Percentiles rank a stretch among this genome's conserved stretches.
These are phyloP conservation scores for Barnettozyma pratensis DNA, from an alignment of 805 yeast species.

Conservation along the genomic window DNA sequence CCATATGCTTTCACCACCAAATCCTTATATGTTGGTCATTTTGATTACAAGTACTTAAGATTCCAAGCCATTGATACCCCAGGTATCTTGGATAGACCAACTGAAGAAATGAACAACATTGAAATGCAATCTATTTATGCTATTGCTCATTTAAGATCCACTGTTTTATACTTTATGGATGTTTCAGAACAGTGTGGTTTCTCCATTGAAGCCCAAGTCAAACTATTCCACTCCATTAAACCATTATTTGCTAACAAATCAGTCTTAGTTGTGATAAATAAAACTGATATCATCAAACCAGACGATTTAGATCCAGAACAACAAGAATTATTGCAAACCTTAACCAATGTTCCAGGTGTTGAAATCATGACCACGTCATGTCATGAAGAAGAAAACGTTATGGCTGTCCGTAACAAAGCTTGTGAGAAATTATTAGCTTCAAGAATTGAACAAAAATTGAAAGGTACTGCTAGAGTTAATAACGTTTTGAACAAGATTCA, in stretches of 20 bases:
- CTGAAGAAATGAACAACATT: constrained; percentile 99
- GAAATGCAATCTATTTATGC: constrained; percentile 99
- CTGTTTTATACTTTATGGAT: constrained; percentile 97
- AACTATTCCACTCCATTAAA: constrained; percentile 93
- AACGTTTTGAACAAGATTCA: constrained; percentile 93
- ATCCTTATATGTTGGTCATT: constrained; percentile 95
- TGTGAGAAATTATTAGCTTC: constrained; percentile 95
- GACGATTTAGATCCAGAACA: constrained; percentile 79
- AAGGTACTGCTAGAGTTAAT: constrained; percentile 84
- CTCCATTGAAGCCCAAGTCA: constrained; percentile 94
- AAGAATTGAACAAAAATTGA: constrained; percentile 93
- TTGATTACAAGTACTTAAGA: constrained; percentile 94
- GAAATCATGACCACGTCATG: constrained; percentile 94
- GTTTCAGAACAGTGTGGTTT: constrained; percentile 98
- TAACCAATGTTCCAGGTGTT: constrained; percentile 68
- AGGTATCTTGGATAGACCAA: constrained; percentile 97
- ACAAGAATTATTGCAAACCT: constrained; percentile 62
- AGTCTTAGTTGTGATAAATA: constrained; percentile 92
- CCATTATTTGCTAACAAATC: constrained; percentile 96
- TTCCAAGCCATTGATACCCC: constrained; percentile 99
- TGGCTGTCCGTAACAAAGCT: constrained; percentile 94
- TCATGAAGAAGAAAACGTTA: constrained; percentile 88
- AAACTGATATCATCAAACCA: constrained; percentile 81
- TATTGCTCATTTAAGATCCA: constrained; percentile 95
- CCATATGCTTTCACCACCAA: constrained; percentile 99